These are phyloP conservation scores for Leccinum subtestaceum DNA, from an alignment of 768 basidiomycete species.

Conservation along the genomic window DNA sequence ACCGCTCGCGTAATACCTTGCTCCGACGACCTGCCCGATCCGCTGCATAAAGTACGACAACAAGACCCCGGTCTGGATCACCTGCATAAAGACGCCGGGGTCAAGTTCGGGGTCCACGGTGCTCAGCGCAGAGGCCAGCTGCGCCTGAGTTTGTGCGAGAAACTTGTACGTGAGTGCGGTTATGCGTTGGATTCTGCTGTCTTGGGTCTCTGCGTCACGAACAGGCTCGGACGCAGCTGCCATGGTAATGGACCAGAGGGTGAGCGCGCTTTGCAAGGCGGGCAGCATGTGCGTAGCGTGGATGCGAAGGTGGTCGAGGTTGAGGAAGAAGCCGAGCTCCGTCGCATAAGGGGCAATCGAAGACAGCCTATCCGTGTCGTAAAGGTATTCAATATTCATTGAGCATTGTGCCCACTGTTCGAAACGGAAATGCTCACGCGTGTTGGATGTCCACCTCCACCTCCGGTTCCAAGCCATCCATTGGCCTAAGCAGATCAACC, in stretches of 20 bases:
- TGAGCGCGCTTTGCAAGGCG: conserved; percentile 47
- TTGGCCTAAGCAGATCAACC: background rate
- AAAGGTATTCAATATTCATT: background rate
- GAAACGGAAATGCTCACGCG: conserved; percentile 7
- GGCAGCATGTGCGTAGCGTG: conserved; percentile 42
- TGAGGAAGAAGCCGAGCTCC: conserved; percentile 68
- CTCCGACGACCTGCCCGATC: conserved; percentile 56
- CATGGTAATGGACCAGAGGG: conserved; percentile 55
- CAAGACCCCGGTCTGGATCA: conserved; percentile 62
- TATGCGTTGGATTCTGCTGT: background rate
- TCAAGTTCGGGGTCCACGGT: conserved; percentile 31
- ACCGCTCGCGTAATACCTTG: conserved; percentile 52
- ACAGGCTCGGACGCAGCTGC: conserved; percentile 35
- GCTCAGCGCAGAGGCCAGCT: conserved; percentile 44
- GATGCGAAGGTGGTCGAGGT: conserved; percentile 44
- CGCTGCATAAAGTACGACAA: conserved; percentile 65
- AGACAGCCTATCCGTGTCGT: conserved; percentile 16
- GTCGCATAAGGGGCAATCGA: conserved; percentile 53
- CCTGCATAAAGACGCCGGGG: conserved; percentile 45
- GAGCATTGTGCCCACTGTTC: too few relatives aligned
- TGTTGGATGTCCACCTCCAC: background rate
- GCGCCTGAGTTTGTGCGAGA: conserved; percentile 47
- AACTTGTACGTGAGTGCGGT: conserved; percentile 27
- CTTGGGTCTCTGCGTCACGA: conserved; percentile 27
- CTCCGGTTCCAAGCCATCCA: background rate